These are phyloP conservation scores for Cystoisospora suis DNA, from an alignment of 169 alveolate genomes.

Conservation along the genomic window DNA sequence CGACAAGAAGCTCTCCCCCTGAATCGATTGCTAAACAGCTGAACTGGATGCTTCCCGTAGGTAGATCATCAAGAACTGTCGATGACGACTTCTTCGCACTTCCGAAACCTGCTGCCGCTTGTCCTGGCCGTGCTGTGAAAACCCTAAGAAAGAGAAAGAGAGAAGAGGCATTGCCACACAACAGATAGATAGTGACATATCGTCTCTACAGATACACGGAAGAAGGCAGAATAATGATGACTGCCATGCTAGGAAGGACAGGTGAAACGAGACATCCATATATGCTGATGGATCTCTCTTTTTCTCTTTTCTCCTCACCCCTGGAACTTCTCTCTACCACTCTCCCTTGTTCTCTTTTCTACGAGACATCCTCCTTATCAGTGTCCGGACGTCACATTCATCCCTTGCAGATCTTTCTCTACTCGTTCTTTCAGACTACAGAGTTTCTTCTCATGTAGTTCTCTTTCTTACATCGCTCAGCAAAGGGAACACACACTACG, in stretches of 20 bases:
- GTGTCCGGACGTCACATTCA: background rate
- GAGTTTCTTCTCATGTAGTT: background rate
- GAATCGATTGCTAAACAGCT: conserved; percentile 92
- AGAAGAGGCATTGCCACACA: background rate
- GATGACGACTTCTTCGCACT: conserved; percentile 5
- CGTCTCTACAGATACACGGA: background rate
- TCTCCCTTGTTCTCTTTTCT: background rate
- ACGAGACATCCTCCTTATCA: background rate
- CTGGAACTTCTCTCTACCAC: background rate
- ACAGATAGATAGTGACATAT: background rate
- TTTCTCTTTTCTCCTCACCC: background rate
- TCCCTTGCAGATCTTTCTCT: background rate
- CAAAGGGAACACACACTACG: no score
- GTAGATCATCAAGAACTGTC: conserved; percentile 62
- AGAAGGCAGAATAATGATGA: background rate
- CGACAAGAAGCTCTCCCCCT: conserved; percentile 96
- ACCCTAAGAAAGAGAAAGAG: background rate
- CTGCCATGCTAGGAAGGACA: background rate
- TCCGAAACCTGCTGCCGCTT: conserved; percentile 38
- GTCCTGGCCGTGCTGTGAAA: background rate
- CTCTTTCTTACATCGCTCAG: background rate
- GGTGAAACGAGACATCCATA: no score
- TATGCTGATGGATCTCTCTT: background rate
- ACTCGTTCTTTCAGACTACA: background rate
- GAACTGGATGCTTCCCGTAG: conserved; percentile 86